A percentile compares a stretch with the other conserved stretches of the same genome.
These are phyloP conservation scores for Diaporthe eres DNA, from an alignment of 2,329 filamentous ascomycete species.

Conservation along the genomic window DNA sequence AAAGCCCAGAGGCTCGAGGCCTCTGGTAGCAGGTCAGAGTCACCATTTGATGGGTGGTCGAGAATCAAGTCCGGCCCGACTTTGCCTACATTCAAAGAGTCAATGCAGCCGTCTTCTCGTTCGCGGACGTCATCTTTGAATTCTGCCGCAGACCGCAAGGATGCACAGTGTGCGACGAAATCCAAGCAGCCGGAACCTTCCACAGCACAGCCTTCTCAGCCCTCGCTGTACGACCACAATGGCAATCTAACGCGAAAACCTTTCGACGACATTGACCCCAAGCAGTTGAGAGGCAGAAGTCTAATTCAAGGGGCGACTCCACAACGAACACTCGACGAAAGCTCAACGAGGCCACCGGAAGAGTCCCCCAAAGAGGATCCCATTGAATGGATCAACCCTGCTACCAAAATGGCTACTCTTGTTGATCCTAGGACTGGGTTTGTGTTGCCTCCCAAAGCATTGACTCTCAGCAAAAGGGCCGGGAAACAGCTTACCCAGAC, in stretches of 20 bases:
- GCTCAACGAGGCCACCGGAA: neutral
- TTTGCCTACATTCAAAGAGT: slow-evolving; percentile 47
- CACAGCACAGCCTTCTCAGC: neutral
- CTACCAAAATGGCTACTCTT: slow-evolving; percentile 63
- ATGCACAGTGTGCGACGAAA: neutral
- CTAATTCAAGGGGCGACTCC: neutral
- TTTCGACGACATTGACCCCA: slow-evolving; percentile 55
- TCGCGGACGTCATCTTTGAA: slow-evolving; percentile 24
- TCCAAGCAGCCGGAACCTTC: neutral
- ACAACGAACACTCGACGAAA: neutral
- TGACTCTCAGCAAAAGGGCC: slow-evolving; percentile 32
- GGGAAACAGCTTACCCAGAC: slow-evolving; percentile 44
- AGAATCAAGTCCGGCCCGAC: slow-evolving; percentile 48
- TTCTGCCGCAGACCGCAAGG: neutral
- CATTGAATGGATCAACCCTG: slow-evolving; percentile 73
- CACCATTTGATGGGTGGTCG: slow-evolving; percentile 57
- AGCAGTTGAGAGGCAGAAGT: slow-evolving; percentile 1
- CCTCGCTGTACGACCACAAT: slow-evolving; percentile 55
- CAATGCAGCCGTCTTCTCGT: slow-evolving; percentile 15
- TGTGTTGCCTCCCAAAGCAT: slow-evolving; percentile 44
- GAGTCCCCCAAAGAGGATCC: slow-evolving; percentile 46
- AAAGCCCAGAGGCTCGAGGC: neutral
- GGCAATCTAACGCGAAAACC: slow-evolving; percentile 61
- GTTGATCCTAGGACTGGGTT: slow-evolving; percentile 72
- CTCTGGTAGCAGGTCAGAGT: slow-evolving; percentile 37